Base-by-base conservation (phyloP, 2,329 filamentous ascomycete species). In the Colletotrichum paranaense region DNA sequence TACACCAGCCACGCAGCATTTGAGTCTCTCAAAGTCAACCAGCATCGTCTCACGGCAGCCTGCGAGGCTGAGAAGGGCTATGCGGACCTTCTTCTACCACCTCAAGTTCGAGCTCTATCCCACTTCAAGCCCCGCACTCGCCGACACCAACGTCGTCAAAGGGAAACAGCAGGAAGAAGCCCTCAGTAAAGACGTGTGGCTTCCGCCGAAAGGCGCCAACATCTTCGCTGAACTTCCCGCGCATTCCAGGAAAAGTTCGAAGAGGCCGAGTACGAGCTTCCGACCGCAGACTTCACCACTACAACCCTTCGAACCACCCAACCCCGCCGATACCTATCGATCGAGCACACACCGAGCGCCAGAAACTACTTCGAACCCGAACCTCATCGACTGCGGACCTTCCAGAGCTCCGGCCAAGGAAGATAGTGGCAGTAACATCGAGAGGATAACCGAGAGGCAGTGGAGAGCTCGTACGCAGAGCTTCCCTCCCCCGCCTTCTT, bases 91-190 rank as follows among this genome's bases (percentile, higher is more conserved):
- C 80, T 90, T 89, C 76, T 92, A 92, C 77, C 90, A 92, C 77
- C 79, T 93, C n/a, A 91, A 89, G 76, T 88, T 93, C 77, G 91
- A 93, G 83, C 85, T 92, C 55, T 92, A 92, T 80, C 81, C 85
- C 56, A 86, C 82, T 74, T 80, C 85, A 59, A 80, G 83, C 63
- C 84, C 85, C 4, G 78, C 77, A 1, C 7, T 57, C 72, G 28
- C 75, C 59, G 62, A 59, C 26, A 30, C 19, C n/a, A 38, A 16
- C 3, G 59, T 28, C 12, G 22, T 22, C 4, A 74, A 72, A 53
- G 72, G 38, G 11, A 72, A 74, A 19, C 24, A 30, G 2, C 42
- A 63, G 62, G 62, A 65, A 52, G 67, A 62, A 62, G 62, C 68
- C 16, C 63, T 59, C 22, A 71, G 69, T 30, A 73, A 75, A 55